phyloP scores from a whole-genome alignment of 768 basidiomycete species.

The Jaapia argillacea region DNA sequence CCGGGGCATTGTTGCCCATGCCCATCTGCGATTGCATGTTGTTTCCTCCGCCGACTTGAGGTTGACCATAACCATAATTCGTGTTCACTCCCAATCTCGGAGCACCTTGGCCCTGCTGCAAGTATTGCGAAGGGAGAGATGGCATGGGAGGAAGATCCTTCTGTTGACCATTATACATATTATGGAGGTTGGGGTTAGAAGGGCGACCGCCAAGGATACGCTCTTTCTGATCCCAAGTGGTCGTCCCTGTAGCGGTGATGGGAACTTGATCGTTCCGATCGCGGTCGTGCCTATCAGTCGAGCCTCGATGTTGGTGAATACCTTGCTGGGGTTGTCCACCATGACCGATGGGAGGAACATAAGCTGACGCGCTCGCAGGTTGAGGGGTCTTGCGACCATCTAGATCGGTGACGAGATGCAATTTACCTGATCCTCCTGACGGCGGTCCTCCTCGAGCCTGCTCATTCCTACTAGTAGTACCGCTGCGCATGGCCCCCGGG shows the following conservation, averaged over 20 bases:
- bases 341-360: constrained; percentile 31
- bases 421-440: constrained; percentile 32
- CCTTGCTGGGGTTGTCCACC: too few species aligned
- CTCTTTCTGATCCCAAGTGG: constrained; percentile 61
- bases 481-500: constrained; percentile 26
- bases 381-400: constrained; percentile 58
- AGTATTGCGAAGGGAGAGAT: constrained; percentile 62
- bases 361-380: constrained; percentile 40
- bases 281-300: constrained; percentile 19
- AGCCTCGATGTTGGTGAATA: constrained; percentile 14
- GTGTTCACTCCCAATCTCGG: constrained; percentile 15
- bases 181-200: constrained; percentile 64
- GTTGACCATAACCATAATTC: not conserved
- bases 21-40: not conserved
- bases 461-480: constrained; percentile 25
- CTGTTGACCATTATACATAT: constrained; percentile 37
- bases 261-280: constrained; percentile 7
- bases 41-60: not conserved
- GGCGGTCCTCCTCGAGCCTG: not conserved
- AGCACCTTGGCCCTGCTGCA: constrained; percentile 35
- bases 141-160: constrained; percentile 54
- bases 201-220: constrained; percentile 42
- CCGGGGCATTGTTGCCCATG: constrained; percentile 10
- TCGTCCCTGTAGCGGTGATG: constrained; percentile 23
- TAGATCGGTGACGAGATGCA: constrained; percentile 52